These are phyloP conservation scores for Rhizomucor miehei DNA, from an alignment of 371 early-diverging fungal genomes.

Conservation along the genomic window DNA sequence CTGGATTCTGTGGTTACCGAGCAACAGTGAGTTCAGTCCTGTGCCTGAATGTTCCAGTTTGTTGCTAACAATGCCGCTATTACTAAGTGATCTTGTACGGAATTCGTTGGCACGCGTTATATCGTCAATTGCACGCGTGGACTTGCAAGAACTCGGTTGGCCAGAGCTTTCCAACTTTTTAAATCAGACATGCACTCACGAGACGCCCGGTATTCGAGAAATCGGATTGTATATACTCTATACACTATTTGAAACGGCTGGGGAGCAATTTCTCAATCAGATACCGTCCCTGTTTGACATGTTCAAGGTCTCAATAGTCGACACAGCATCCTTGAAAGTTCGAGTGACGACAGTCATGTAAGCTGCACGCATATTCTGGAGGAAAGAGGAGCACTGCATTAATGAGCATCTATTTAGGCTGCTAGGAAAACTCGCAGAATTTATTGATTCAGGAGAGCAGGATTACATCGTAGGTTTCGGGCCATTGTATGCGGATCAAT, in stretches of 20 bases:
- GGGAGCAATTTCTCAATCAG: conserved; percentile 68
- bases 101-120: conserved; percentile 84
- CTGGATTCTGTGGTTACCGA: conserved; percentile 69
- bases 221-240: conserved; percentile 82
- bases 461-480: conserved; percentile 60
- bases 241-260: conserved; percentile 80
- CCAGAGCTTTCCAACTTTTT: conserved; percentile 74
- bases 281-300: conserved; percentile 66
- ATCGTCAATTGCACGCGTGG: conserved; percentile 81
- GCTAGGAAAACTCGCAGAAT: conserved; percentile 81
- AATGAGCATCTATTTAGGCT: conserved; percentile 59
- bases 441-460: conserved; percentile 68
- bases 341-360: conserved; percentile 2
- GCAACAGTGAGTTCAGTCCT: conserved; percentile 57
- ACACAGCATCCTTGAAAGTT: conserved; percentile 57
- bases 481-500: conserved; percentile 42
- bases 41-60: too few relatives aligned
- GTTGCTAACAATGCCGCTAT: conserved; percentile 57
- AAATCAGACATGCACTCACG: conserved; percentile 71
- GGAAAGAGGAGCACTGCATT: neutral
- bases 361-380: conserved; percentile 37
- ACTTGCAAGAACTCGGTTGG: conserved; percentile 79
- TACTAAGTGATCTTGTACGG: conserved; percentile 64
- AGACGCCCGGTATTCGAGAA: conserved; percentile 76
- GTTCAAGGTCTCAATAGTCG: conserved; percentile 71